phyloP scores from a whole-genome alignment of 2,329 filamentous ascomycete species.

The Xenoacremonium recifei region DNA sequence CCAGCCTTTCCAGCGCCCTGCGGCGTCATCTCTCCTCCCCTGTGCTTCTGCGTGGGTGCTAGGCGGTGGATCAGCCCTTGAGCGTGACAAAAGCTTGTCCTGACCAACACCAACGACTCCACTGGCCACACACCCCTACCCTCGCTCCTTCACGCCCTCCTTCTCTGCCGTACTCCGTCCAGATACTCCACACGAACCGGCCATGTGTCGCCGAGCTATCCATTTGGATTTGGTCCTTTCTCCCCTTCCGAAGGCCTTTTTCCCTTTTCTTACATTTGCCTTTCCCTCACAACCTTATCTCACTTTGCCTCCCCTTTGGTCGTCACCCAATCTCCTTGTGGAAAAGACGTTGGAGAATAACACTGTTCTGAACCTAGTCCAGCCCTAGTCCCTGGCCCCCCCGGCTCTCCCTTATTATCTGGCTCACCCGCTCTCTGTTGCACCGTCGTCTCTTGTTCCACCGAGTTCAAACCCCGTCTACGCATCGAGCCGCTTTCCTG shows the following conservation, averaged over 20 bases:
- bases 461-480: slow-evolving; percentile 3
- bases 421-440: slow-evolving; percentile 13
- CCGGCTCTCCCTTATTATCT: slow-evolving; percentile 5
- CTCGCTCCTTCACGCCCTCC: slow-evolving; percentile 13
- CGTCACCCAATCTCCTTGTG: slow-evolving; percentile 6
- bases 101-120: slow-evolving; percentile 27
- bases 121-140: slow-evolving; percentile 14
- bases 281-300: slow-evolving; percentile 30
- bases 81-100: slow-evolving; percentile 29
- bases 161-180: slow-evolving; percentile 24
- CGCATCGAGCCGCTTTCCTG: not conserved
- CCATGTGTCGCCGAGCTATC: slow-evolving; percentile 35
- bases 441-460: slow-evolving; percentile 11
- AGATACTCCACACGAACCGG: slow-evolving; percentile 28
- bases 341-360: slow-evolving; percentile 21
- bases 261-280: slow-evolving; percentile 22
- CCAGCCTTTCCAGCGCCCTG: slow-evolving; percentile 15
- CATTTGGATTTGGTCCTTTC: slow-evolving; percentile 22
- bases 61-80: slow-evolving; percentile 19
- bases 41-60: slow-evolving; percentile 20
- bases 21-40: slow-evolving; percentile 22
- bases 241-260: slow-evolving; percentile 22
- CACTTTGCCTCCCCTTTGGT: slow-evolving; percentile 22
- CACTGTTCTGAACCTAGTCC: slow-evolving; percentile 15
- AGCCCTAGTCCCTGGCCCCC: no score